phyloP scores from a whole-genome alignment of 768 basidiomycete species.

The Boletus vinaceobasis region DNA sequence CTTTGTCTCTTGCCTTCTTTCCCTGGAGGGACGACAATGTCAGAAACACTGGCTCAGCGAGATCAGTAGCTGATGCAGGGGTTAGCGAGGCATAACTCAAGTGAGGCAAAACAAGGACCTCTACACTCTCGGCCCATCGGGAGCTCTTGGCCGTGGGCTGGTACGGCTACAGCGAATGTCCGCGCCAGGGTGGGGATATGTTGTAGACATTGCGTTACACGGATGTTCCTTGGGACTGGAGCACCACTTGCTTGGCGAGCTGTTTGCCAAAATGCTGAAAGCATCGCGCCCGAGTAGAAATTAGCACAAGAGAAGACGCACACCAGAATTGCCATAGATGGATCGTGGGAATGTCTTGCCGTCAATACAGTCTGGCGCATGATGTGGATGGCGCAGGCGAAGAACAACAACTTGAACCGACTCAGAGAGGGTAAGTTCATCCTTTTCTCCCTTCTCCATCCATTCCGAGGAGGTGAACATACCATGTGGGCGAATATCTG shows the following conservation, averaged over 20 bases:
- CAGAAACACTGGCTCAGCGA: constrained; percentile 52
- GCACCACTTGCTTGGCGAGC: constrained; percentile 10
- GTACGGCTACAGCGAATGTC: constrained; percentile 10
- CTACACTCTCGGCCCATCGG: constrained; percentile 1
- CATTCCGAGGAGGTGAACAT: not conserved
- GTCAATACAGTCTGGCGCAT: not conserved
- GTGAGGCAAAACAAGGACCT: constrained; percentile 15
- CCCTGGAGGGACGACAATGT: constrained; percentile 55
- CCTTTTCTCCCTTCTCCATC: constrained; percentile 1
- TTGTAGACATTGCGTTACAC: not conserved
- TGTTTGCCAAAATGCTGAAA: constrained; percentile 15
- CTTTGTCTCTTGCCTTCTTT: constrained; percentile 40
- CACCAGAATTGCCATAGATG: constrained; percentile 15
- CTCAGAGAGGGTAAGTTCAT: constrained; percentile 39
- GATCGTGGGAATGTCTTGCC: constrained; percentile 24
- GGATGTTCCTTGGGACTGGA: not conserved
- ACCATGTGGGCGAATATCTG: not conserved
- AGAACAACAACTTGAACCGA: constrained; percentile 28
- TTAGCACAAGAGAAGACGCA: not conserved
- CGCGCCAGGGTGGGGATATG: constrained; percentile 2
- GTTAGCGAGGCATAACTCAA: constrained; percentile 6
- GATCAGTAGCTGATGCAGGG: constrained; percentile 33
- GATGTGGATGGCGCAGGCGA: not conserved
- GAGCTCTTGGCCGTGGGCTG: not conserved
- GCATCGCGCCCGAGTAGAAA: constrained; percentile 9